Conservation (phyloP, 208 protist genomes). For the Acanthamoeba sp. region DNA sequence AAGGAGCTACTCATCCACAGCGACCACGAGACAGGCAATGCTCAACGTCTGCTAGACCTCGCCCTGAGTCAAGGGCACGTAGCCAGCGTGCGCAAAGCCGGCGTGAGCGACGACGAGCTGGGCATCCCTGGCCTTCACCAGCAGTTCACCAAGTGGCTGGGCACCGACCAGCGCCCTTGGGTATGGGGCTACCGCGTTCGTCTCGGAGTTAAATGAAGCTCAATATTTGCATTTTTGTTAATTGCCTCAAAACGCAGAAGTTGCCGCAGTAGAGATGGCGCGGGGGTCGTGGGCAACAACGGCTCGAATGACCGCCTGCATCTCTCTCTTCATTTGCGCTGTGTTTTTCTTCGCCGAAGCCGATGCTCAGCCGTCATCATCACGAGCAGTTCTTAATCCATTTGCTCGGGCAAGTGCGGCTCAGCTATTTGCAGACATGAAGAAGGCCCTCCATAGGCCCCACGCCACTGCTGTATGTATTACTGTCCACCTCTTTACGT, state of each 20-base stretch:
- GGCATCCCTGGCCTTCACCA: background rate
- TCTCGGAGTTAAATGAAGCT: constrained; percentile 26
- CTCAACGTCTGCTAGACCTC: background rate
- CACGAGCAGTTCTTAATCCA: background rate
- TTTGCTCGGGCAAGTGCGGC: background rate
- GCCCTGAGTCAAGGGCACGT: constrained; percentile 24
- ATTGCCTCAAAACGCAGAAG: too few species aligned
- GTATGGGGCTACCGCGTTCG: constrained; percentile 17
- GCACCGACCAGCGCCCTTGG: background rate
- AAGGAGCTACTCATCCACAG: background rate
- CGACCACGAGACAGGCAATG: background rate
- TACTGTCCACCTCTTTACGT: background rate
- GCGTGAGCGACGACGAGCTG: background rate
- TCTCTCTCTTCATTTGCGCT: background rate
- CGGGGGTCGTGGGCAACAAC: too few species aligned
- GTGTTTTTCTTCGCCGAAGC: background rate
- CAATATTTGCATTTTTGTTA: too few species aligned
- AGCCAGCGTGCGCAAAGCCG: constrained; percentile 1
- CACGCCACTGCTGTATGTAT: background rate
- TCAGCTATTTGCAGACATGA: background rate
- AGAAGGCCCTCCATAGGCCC: background rate
- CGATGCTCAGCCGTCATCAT: too few species aligned
- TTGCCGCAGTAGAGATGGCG: too few species aligned
- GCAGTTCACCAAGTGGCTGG: background rate
- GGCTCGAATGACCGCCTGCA: background rate